A percentile compares a stretch with the other conserved stretches of the same genome.
Evolutionary conservation across 2,329 filamentous ascomycete genomes (phyloP).

Genomic region (Cadophora sp.): DNA sequence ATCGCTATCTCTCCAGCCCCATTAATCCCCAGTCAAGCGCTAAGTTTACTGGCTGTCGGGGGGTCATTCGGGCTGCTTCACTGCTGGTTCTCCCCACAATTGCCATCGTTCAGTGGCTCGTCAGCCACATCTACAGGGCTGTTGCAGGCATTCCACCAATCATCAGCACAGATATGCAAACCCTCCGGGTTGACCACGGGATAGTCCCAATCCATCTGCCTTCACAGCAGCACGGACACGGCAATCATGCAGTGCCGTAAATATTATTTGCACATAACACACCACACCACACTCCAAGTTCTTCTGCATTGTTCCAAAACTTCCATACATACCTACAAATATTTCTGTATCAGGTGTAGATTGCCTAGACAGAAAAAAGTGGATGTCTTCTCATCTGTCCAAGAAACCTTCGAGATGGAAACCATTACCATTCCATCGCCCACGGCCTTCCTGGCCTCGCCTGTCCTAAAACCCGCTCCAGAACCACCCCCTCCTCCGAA

Average conservation of each 20-base stretch:
- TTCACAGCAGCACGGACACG: not conserved
- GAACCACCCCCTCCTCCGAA: constrained; percentile 40
- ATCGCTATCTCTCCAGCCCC: constrained; percentile 13
- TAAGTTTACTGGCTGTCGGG: not conserved
- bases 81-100: not conserved
- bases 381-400: constrained; percentile 16
- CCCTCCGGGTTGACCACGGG: constrained; percentile 7
- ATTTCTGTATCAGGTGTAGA: constrained; percentile 2
- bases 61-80: not conserved
- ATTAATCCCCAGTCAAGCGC: not conserved
- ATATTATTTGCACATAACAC: not conserved
- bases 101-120: not conserved
- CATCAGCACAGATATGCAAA: not conserved
- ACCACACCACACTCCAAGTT: not conserved
- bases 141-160: not conserved
- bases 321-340: not conserved
- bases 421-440: constrained; percentile 66
- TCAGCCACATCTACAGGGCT: constrained; percentile 9
- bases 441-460: constrained; percentile 57
- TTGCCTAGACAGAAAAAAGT: not conserved
- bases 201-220: not conserved
- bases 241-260: not conserved
- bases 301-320: not conserved
- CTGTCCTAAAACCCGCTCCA: constrained; percentile 41
- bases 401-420: constrained; percentile 53